These are phyloP conservation scores for Hypomontagnella monticulosa DNA, from an alignment of 495 filamentous ascomycete species.

Conservation along the genomic window DNA sequence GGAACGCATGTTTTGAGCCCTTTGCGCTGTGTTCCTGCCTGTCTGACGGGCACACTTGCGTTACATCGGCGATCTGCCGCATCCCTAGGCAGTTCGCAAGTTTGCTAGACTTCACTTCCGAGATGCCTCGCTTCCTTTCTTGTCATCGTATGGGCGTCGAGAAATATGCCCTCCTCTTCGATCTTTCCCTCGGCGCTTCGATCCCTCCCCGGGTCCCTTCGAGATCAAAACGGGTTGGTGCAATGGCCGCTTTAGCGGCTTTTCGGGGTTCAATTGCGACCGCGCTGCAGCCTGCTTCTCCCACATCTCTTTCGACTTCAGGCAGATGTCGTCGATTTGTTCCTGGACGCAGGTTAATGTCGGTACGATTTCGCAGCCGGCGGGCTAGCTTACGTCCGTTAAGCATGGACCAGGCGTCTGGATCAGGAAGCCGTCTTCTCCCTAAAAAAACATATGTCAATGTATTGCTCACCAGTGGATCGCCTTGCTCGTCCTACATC, in stretches of 20 bases:
- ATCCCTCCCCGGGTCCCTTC: constrained; percentile 48
- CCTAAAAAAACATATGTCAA: constrained; percentile 52
- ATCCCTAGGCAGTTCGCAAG: constrained; percentile 40
- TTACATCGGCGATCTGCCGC: constrained; percentile 40
- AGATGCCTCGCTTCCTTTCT: constrained; percentile 42
- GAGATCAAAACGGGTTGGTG: constrained; percentile 63
- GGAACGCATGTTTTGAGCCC: constrained; percentile 37
- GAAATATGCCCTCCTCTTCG: constrained; percentile 43
- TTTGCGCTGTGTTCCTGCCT: constrained; percentile 35
- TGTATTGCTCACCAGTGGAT: constrained; percentile 22
- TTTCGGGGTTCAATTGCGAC: constrained; percentile 56
- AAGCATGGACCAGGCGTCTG: constrained; percentile 63
- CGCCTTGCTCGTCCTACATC: constrained; percentile 50
- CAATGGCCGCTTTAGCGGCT: constrained; percentile 63
- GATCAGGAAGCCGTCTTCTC: constrained; percentile 66
- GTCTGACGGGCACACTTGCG: constrained; percentile 35
- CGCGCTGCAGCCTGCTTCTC: constrained; percentile 65
- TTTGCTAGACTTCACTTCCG: constrained; percentile 40
- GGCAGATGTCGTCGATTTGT: constrained; percentile 67
- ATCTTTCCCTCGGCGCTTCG: constrained; percentile 43
- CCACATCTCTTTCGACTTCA: constrained; percentile 65
- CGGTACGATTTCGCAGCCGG: constrained; percentile 15
- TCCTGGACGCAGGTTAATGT: constrained; percentile 55
- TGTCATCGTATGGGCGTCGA: constrained; percentile 45
- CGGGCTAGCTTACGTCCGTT: constrained; percentile 59